Conservation (phyloP, 2,329 filamentous ascomycete species). For the Diaporthe sp. region DNA sequence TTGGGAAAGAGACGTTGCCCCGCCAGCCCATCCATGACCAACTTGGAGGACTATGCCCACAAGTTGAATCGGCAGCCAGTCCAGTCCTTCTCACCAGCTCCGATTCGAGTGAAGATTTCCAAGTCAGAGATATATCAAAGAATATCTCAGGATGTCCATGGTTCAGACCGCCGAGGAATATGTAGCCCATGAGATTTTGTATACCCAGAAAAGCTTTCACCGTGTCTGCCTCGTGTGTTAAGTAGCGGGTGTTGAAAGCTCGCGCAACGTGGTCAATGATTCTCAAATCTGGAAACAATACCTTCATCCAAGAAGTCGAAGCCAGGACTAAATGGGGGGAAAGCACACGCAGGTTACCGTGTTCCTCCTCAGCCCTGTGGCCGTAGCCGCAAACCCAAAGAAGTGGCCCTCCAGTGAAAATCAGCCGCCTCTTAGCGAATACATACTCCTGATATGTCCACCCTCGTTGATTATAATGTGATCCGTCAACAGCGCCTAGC, state of each 20-base stretch:
- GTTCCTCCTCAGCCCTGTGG: background rate
- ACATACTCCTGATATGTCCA: slow-evolving; percentile 1
- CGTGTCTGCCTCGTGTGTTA: background rate
- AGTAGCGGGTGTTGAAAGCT: background rate
- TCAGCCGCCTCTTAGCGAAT: background rate
- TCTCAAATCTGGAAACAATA: background rate
- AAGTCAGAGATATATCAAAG: background rate
- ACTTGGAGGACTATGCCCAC: background rate
- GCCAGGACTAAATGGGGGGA: too few species aligned
- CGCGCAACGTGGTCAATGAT: too few species aligned
- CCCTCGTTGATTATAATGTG: background rate
- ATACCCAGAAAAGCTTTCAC: background rate
- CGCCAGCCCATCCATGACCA: slow-evolving; percentile 1
- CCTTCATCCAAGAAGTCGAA: background rate
- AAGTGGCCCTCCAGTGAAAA: background rate
- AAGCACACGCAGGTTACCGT: background rate
- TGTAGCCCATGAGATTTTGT: background rate
- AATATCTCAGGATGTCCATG: background rate
- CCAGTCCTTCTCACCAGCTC: background rate
- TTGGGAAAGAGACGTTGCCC: background rate
- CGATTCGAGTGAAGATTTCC: background rate
- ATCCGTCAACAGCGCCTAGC: background rate
- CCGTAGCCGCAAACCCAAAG: background rate
- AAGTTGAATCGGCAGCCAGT: background rate
- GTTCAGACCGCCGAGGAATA: background rate